Evolutionary conservation across 495 filamentous ascomycete species (phyloP).

Genomic region (Aspergillus ostianus): DNA sequence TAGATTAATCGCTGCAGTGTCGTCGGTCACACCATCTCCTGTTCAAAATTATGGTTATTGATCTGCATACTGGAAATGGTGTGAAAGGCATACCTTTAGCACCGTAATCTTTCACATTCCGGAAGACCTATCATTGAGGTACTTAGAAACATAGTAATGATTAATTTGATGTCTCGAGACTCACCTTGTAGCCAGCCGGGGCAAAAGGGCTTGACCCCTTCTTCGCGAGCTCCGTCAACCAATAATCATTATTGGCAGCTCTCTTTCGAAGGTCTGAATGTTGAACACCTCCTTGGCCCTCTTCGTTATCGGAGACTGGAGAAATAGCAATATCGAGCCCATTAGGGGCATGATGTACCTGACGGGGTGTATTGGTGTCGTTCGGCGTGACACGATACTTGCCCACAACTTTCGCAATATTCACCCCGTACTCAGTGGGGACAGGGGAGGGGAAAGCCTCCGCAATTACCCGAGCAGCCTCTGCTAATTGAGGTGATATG

Average conservation of each 20-base stretch:
- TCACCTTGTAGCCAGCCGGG: conserved; percentile 16
- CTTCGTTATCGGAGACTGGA: background rate
- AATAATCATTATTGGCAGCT: conserved; percentile 7
- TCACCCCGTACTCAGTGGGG: conserved; percentile 9
- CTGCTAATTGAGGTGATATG: conserved; percentile 4
- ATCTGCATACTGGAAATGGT: background rate
- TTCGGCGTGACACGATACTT: background rate
- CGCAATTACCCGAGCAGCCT: conserved; percentile 18
- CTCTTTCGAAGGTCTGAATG: background rate
- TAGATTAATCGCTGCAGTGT: conserved; percentile 53
- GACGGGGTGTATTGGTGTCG: conserved; percentile 9
- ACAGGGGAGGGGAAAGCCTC: conserved; percentile 10
- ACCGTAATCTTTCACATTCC: conserved; percentile 48
- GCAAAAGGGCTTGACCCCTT: conserved; percentile 17
- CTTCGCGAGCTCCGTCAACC: conserved; percentile 14
- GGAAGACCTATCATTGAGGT: conserved; percentile 16
- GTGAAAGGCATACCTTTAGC: conserved; percentile 29
- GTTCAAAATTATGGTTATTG: background rate
- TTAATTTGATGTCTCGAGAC: background rate
- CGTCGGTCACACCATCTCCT: conserved; percentile 51
- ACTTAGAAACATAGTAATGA: background rate
- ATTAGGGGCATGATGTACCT: background rate
- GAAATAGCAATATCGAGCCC: background rate
- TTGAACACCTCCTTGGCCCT: background rate
- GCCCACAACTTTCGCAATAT: background rate